phyloP scores from a whole-genome alignment of 306 rosid genomes.

The Prunus salicina region DNA sequence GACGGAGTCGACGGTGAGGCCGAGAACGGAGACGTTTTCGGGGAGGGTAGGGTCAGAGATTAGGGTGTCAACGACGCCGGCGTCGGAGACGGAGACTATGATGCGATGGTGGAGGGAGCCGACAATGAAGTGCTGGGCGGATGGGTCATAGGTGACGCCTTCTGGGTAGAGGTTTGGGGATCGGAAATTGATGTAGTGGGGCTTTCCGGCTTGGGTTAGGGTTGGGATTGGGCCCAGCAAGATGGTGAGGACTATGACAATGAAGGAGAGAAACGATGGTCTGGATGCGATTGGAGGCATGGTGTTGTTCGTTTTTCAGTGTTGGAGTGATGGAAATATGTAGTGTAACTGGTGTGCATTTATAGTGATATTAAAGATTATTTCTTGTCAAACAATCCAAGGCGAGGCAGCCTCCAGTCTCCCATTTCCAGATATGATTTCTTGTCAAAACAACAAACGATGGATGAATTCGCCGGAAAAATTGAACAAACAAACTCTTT shows the following conservation, averaged over 20 bases:
- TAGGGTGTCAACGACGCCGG: constrained; percentile 60
- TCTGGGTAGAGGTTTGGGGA: constrained; percentile 75
- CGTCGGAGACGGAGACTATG: constrained; percentile 62
- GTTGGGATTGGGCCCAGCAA: constrained; percentile 14
- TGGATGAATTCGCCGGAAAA: too few relatives aligned
- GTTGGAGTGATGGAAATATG: not conserved
- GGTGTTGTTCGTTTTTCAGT: not conserved
- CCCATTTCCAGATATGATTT: not conserved
- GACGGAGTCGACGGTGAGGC: constrained; percentile 61
- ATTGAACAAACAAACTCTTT: not conserved
- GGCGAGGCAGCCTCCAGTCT: not conserved
- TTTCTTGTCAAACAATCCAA: constrained; percentile 15
- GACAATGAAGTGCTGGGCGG: constrained; percentile 57
- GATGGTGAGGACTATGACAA: constrained; percentile 15
- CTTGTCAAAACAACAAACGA: constrained; percentile 11
- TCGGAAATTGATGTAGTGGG: constrained; percentile 66
- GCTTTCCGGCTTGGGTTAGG: constrained; percentile 28
- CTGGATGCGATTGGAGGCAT: constrained; percentile 15
- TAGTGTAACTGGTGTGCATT: not conserved
- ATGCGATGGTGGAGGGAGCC: constrained; percentile 58
- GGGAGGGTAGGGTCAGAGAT: constrained; percentile 66
- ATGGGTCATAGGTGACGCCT: constrained; percentile 67
- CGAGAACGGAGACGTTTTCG: constrained; percentile 54
- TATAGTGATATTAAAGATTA: not conserved
- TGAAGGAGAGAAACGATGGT: not conserved